These are phyloP conservation scores for Boletus tylopilopsis DNA, from an alignment of 768 basidiomycete genomes.

Conservation along the genomic window DNA sequence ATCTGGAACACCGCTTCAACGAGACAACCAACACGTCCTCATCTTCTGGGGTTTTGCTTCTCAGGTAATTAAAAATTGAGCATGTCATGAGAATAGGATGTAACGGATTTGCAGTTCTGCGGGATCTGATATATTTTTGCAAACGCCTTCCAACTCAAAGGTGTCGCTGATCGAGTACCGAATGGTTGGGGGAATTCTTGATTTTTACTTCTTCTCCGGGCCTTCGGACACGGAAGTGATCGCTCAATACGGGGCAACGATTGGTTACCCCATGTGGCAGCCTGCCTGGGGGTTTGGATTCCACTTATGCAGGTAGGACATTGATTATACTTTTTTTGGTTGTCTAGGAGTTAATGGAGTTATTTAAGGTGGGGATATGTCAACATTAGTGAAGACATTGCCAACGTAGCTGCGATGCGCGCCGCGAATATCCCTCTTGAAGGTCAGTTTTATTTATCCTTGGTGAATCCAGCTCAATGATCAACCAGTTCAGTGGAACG, in stretches of 20 bases:
- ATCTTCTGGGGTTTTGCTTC: slow-evolving; percentile 77
- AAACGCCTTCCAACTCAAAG: slow-evolving; percentile 51
- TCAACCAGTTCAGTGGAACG: slow-evolving; percentile 67
- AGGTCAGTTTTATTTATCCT: slow-evolving; percentile 35
- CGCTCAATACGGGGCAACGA: slow-evolving; percentile 64
- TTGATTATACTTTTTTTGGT: background rate
- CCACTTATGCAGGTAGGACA: slow-evolving; percentile 58
- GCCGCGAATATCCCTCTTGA: slow-evolving; percentile 75
- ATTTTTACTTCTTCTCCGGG: slow-evolving; percentile 76
- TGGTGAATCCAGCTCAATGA: background rate
- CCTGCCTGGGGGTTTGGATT: slow-evolving; percentile 78
- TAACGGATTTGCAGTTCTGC: slow-evolving; percentile 43
- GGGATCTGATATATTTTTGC: slow-evolving; percentile 67
- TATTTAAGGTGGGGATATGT: slow-evolving; percentile 41
- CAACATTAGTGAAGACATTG: slow-evolving; percentile 52
- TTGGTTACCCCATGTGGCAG: slow-evolving; percentile 68
- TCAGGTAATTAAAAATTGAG: slow-evolving; percentile 47
- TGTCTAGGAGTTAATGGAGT: background rate
- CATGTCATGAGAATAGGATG: background rate
- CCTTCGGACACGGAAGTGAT: slow-evolving; percentile 50
- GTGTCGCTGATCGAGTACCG: slow-evolving; percentile 69
- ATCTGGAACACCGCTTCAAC: slow-evolving; percentile 71
- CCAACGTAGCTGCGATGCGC: slow-evolving; percentile 57
- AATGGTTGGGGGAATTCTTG: slow-evolving; percentile 68
- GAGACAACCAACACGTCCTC: slow-evolving; percentile 44